phyloP scores from a whole-genome alignment of 805 yeast genomes.

The Lipomyces oligophaga region DNA sequence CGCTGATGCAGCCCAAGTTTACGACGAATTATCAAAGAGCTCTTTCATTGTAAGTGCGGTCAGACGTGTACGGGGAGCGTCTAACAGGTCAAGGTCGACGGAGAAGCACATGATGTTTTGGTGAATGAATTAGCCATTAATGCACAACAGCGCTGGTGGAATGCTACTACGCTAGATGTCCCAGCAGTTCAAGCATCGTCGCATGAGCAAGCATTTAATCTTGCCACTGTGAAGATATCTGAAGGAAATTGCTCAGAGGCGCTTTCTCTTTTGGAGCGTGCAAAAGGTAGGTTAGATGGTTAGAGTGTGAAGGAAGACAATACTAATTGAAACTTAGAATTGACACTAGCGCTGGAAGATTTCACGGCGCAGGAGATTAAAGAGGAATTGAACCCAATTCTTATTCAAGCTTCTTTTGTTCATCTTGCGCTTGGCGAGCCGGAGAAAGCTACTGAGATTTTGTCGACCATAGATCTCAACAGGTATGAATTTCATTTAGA shows the following conservation, averaged over 20 bases:
- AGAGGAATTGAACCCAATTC: conserved; percentile 54
- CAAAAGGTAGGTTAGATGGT: conserved; percentile 43
- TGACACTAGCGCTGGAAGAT: conserved; percentile 33
- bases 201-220: conserved; percentile 61
- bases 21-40: conserved; percentile 40
- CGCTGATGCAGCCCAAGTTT: conserved; percentile 45
- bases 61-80: background rate
- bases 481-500: background rate
- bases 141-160: conserved; percentile 43
- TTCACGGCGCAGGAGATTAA: conserved; percentile 46
- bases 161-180: background rate
- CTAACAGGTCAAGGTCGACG: conserved; percentile 34
- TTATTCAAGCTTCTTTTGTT: conserved; percentile 57
- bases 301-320: conserved; percentile 7
- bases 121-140: conserved; percentile 63
- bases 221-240: conserved; percentile 49
- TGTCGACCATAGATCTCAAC: conserved; percentile 37
- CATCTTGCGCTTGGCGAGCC: conserved; percentile 41
- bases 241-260: conserved; percentile 43
- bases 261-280: conserved; percentile 44
- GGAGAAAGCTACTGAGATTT: conserved; percentile 41
- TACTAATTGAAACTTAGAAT: conserved; percentile 1
- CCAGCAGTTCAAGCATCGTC: conserved; percentile 30
- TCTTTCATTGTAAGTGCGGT: conserved; percentile 13
- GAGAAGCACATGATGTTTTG: conserved; percentile 49